Evolutionary conservation across 345 rosid species (phyloP).

Genomic region (Eucalyptus grandis): DNA sequence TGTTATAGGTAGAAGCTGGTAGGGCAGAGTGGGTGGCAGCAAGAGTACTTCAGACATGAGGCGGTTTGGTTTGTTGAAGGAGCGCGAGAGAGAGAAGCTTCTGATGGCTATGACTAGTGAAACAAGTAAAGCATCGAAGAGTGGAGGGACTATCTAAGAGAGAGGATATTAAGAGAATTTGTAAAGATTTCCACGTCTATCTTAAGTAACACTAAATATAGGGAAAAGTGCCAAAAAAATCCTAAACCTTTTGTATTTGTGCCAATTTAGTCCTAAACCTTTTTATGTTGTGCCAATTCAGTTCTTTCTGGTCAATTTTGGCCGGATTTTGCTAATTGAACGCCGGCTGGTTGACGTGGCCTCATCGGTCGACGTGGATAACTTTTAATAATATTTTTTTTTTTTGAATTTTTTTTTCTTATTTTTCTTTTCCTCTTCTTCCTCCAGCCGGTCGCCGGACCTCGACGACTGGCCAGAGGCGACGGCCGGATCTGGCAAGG

Average conservation of each 20-base stretch:
- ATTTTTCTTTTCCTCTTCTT: too few relatives aligned
- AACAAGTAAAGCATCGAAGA: not conserved
- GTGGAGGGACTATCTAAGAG: not conserved
- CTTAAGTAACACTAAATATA: not conserved
- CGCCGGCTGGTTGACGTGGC: fast-evolving
- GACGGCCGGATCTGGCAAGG: fast-evolving
- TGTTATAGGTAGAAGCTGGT: not conserved
- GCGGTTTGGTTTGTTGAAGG: not conserved
- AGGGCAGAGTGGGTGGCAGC: not conserved
- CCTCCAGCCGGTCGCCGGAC: fast-evolving
- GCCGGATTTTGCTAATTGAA: too few relatives aligned
- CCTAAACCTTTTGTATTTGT: too few relatives aligned
- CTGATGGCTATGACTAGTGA: not conserved
- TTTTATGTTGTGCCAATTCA: too few relatives aligned
- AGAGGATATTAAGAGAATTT: not conserved
- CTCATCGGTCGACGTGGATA: too few relatives aligned
- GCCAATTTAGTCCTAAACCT: too few relatives aligned
- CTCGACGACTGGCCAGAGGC: fast-evolving
- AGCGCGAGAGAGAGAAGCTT: not conserved
- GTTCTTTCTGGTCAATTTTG: too few relatives aligned
- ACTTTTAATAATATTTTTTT: too few relatives aligned
- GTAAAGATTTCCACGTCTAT: not conserved
- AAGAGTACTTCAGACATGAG: not conserved
- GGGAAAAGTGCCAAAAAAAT: too few relatives aligned
- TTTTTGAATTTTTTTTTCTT: too few relatives aligned